A percentile compares a stretch with the other conserved stretches of the same genome.
These are phyloP conservation scores for Exophiala sp. DNA, from an alignment of 2,329 filamentous ascomycete species.

Conservation along the genomic window DNA sequence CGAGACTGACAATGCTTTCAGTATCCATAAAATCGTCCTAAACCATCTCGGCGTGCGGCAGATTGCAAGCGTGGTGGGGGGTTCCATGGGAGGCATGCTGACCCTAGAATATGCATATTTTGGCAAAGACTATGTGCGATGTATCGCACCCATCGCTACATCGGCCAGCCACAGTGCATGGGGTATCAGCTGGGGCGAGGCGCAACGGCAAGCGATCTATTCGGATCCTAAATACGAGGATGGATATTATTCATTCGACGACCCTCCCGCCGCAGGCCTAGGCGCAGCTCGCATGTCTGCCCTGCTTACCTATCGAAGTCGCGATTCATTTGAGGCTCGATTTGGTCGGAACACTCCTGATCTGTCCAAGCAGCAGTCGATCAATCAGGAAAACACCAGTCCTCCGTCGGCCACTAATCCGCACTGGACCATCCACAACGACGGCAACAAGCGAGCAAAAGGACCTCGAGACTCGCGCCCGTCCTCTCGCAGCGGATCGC, in stretches of 20 bases:
- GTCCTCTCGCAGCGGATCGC: conserved; percentile 30
- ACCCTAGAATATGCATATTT: conserved; percentile 60
- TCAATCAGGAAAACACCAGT: conserved; percentile 37
- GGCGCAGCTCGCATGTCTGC: conserved; percentile 96
- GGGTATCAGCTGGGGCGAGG: conserved; percentile 56
- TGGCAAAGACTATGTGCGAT: conserved; percentile 57
- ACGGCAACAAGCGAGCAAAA: conserved; percentile 63
- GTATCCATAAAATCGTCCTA: conserved; percentile 50
- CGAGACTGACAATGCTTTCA: conserved; percentile 28
- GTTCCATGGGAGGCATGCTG: conserved; percentile 56
- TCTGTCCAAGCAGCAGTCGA: conserved; percentile 73
- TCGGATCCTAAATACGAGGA: conserved; percentile 98
- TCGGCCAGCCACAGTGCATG: conserved; percentile 53
- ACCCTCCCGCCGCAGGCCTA: conserved; percentile 79
- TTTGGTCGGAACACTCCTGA: conserved; percentile 93
- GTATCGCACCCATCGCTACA: conserved; percentile 52
- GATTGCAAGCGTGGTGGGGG: conserved; percentile 51
- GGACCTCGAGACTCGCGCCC: conserved; percentile 41
- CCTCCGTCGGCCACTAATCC: conserved; percentile 60
- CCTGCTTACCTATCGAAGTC: conserved; percentile 88
- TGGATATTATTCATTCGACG: conserved; percentile 83
- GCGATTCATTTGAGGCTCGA: conserved; percentile 91
- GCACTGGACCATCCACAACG: conserved; percentile 77
- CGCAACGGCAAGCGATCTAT: conserved; percentile 68
- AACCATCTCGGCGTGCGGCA: conserved; percentile 50